These are phyloP conservation scores for Trypanosoma melophagium DNA, from an alignment of 208 protist species.

Conservation along the genomic window DNA sequence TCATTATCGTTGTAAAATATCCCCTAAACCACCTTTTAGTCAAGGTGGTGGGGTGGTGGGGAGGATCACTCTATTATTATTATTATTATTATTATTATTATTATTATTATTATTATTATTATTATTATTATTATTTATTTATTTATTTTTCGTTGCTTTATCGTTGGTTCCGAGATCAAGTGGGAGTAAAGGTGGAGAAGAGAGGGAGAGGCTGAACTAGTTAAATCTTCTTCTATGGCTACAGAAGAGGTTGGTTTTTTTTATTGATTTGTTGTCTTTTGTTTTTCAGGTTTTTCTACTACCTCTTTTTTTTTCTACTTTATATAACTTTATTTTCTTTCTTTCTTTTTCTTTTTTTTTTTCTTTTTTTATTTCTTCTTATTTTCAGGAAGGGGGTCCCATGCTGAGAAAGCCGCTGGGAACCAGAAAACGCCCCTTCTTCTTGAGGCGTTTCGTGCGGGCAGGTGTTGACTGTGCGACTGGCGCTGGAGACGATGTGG, in stretches of 20 bases:
- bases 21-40: no score
- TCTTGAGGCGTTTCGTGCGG: conserved; percentile 5
- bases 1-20: no score
- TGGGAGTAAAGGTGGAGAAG: no score
- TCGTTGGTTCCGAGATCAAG: background rate
- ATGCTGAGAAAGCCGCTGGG: conserved; percentile 34
- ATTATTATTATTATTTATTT: no score
- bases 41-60: no score
- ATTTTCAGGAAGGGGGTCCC: conserved; percentile 2
- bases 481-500: conserved; percentile 14
- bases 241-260: no score
- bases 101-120: no score
- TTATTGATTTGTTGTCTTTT: background rate
- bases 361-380: conserved; percentile 22
- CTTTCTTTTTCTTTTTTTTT: conserved; percentile 13
- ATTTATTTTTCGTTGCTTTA: conserved; percentile 18
- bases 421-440: conserved; percentile 13
- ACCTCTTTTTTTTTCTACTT: background rate
- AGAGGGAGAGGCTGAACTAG: no score
- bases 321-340: background rate
- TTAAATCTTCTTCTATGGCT: no score
- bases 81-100: no score
- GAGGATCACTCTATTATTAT: no score
- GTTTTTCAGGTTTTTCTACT: no score
- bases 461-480: background rate